These are phyloP conservation scores for Candida incommunis DNA, from an alignment of 805 yeast genomes.

Conservation along the genomic window DNA sequence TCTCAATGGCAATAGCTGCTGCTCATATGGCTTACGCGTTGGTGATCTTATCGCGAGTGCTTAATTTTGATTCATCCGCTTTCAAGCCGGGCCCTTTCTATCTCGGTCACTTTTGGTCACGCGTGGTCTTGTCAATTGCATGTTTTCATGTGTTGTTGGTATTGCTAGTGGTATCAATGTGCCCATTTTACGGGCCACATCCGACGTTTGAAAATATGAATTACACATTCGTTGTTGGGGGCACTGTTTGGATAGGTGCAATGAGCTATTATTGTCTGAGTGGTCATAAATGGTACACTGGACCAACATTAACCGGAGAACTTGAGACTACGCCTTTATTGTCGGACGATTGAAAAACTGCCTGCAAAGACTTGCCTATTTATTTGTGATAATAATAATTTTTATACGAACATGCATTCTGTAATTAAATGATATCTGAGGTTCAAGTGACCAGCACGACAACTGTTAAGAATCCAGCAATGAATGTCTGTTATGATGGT, in stretches of 20 bases:
- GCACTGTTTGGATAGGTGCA: slow-evolving; percentile 43
- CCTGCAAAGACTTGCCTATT: background rate
- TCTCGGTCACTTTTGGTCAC: slow-evolving; percentile 35
- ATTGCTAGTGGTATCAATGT: slow-evolving; percentile 37
- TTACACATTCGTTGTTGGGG: slow-evolving; percentile 48
- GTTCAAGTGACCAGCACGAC: background rate
- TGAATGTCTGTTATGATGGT: too few relatives aligned
- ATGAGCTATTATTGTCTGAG: slow-evolving; percentile 34
- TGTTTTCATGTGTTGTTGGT: slow-evolving; percentile 35
- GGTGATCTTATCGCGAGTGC: slow-evolving; percentile 43
- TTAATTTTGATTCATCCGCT: slow-evolving; percentile 31
- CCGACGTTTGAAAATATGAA: slow-evolving; percentile 35
- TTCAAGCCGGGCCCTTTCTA: slow-evolving; percentile 52
- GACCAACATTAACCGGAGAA: slow-evolving; percentile 27
- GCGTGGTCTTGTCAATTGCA: slow-evolving; percentile 30
- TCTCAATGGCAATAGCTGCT: slow-evolving; percentile 47
- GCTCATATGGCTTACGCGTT: slow-evolving; percentile 46
- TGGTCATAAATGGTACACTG: slow-evolving; percentile 46
- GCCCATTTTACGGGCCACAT: slow-evolving; percentile 30
- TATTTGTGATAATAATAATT: background rate
- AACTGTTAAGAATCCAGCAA: too few relatives aligned
- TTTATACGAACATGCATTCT: background rate
- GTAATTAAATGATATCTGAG: background rate
- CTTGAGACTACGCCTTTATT: background rate
- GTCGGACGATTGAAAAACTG: too few relatives aligned